A percentile compares a stretch with the other conserved stretches of the same genome.
phyloP scores from a whole-genome alignment of 805 yeast species.

The Sugiyamaella lignohabitans region DNA sequence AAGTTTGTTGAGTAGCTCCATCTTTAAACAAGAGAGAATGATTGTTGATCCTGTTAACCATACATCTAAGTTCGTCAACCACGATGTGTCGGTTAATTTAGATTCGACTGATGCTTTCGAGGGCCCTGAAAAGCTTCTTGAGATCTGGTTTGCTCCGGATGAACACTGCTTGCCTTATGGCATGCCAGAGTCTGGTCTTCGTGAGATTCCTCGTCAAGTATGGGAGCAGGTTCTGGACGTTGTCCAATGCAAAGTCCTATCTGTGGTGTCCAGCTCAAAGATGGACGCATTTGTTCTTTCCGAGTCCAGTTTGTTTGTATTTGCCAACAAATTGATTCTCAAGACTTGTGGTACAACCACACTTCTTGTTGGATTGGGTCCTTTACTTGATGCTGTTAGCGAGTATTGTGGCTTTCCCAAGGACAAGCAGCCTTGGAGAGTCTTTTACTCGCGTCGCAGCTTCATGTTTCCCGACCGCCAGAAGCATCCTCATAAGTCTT shows the following conservation, averaged over 20 bases:
- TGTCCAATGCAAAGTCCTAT: constrained; percentile 83
- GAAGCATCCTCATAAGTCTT: constrained; percentile 68
- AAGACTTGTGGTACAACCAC: constrained; percentile 98
- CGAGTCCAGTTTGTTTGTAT: constrained; percentile 87
- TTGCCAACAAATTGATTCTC: constrained; percentile 73
- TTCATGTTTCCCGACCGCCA: constrained; percentile 91
- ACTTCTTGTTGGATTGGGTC: constrained; percentile 67
- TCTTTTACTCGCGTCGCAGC: constrained; percentile 84
- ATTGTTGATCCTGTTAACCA: constrained; percentile 10
- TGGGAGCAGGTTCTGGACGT: constrained; percentile 72
- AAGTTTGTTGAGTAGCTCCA: too few relatives aligned
- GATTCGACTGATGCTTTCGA: constrained; percentile 93
- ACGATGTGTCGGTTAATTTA: constrained; percentile 65
- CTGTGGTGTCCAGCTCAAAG: constrained; percentile 57
- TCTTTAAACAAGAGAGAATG: too few relatives aligned
- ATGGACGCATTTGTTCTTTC: constrained; percentile 82
- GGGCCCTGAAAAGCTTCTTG: constrained; percentile 93
- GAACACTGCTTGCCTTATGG: constrained; percentile 36
- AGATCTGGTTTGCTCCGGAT: constrained; percentile 74
- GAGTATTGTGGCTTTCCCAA: constrained; percentile 38
- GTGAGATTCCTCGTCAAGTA: constrained; percentile 55
- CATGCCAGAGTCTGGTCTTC: constrained; percentile 37
- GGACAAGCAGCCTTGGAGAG: constrained; percentile 44
- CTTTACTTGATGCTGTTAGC: constrained; percentile 49
- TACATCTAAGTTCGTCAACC: constrained; percentile 50